A percentile compares a stretch with the other conserved stretches of the same genome.
These are phyloP conservation scores for Aspergillus alliaceus DNA, from an alignment of 2,329 filamentous ascomycete species.

Conservation along the genomic window DNA sequence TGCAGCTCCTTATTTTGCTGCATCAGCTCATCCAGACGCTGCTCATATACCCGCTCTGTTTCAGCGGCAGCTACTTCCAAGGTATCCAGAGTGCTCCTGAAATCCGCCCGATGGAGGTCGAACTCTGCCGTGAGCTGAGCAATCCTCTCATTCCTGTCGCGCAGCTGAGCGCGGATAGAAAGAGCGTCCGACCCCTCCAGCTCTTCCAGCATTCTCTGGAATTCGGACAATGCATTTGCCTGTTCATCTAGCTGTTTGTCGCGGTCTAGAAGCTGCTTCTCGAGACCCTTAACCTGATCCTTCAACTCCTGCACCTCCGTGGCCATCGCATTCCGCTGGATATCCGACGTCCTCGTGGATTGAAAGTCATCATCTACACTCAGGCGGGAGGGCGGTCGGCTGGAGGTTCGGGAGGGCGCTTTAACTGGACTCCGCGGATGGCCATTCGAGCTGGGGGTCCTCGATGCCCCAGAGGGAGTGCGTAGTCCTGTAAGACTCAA, in stretches of 20 bases:
- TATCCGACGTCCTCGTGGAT: constrained; percentile 32
- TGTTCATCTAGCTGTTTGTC: constrained; percentile 90
- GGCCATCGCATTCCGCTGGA: constrained; percentile 24
- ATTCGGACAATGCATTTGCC: constrained; percentile 76
- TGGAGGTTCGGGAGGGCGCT: constrained; percentile 37
- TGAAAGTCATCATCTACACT: constrained; percentile 40
- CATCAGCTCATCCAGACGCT: constrained; percentile 60
- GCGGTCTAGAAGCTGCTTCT: constrained; percentile 74
- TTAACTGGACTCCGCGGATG: constrained; percentile 47
- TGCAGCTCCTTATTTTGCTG: constrained; percentile 80
- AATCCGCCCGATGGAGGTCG: constrained; percentile 90
- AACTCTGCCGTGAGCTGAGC: constrained; percentile 90
- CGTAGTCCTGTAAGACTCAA: constrained; percentile 57
- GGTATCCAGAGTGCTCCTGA: constrained; percentile 94
- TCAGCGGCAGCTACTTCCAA: constrained; percentile 93
- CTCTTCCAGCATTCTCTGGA: constrained; percentile 85
- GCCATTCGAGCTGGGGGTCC: constrained; percentile 37
- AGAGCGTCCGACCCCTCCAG: constrained; percentile 74
- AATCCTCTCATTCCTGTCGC: constrained; percentile 97
- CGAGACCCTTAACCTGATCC: constrained; percentile 72
- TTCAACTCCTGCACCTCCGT: constrained; percentile 49
- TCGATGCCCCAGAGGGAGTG: constrained; percentile 51
- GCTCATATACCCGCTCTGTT: constrained; percentile 89
- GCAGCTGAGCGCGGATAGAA: constrained; percentile 76
- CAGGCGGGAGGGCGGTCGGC: constrained; percentile 40